Evolutionary conservation across 257 asterid species (phyloP).

Genomic region (Solanum medicagineum): DNA sequence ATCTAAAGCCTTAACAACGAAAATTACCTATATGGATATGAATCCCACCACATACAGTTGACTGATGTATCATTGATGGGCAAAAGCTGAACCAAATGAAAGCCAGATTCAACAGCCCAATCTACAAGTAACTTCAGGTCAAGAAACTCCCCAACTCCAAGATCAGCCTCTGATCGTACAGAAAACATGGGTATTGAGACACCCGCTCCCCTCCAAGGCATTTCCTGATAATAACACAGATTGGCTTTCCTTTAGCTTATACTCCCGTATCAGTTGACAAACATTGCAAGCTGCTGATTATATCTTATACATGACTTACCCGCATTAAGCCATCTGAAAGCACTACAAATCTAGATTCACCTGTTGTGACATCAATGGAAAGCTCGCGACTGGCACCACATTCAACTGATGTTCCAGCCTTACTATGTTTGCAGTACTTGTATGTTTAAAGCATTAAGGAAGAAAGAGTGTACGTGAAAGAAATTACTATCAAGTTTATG

Average conservation of each 20-base stretch:
- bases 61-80: constrained; percentile 98
- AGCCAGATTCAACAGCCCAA: constrained; percentile 87
- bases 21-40: constrained; percentile 91
- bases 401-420: constrained; percentile 46
- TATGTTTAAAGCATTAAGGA: constrained; percentile 66
- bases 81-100: constrained; percentile 91
- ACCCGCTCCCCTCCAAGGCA: constrained; percentile 98
- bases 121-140: constrained; percentile 88
- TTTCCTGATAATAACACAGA: constrained; percentile 41
- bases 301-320: constrained; percentile 28
- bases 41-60: constrained; percentile 98
- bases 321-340: constrained; percentile 91
- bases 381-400: constrained; percentile 67
- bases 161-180: constrained; percentile 70
- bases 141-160: constrained; percentile 98
- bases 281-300: neutral
- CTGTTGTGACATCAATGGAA: constrained; percentile 37
- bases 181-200: constrained; percentile 96
- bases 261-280: neutral
- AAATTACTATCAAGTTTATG: neutral
- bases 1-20: neutral
- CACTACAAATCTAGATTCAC: constrained; percentile 55
- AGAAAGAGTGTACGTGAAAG: neutral
- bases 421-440: constrained; percentile 62
- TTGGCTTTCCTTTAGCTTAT: neutral